Percentiles rank a stretch among this genome's conserved stretches.
phyloP scores from a whole-genome alignment of 148 eudicot species.

The Silene conica region DNA sequence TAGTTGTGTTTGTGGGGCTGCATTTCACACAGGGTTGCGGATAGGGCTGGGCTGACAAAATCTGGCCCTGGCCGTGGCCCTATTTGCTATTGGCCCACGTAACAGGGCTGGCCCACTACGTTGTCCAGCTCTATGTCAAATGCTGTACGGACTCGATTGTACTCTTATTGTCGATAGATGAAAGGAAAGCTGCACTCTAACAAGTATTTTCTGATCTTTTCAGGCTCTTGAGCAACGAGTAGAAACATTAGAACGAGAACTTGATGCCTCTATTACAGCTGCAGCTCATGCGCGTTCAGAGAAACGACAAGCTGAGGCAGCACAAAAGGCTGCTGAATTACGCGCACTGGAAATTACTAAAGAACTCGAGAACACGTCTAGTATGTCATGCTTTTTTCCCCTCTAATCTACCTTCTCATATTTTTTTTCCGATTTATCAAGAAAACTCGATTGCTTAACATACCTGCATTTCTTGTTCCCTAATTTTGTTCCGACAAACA shows the following conservation, averaged over 20 bases:
- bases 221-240: constrained; percentile 96
- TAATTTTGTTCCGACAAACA: background rate
- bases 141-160: background rate
- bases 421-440: too few species aligned
- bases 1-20: too few species aligned
- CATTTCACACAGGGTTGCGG: too few species aligned
- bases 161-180: background rate
- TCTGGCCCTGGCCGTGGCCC: too few species aligned
- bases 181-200: background rate
- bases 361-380: constrained; percentile 93
- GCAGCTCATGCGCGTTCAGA: constrained; percentile 95
- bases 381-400: constrained; percentile 38
- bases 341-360: constrained; percentile 69
- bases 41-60: too few species aligned
- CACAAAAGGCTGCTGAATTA: constrained; percentile 83
- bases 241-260: constrained; percentile 79
- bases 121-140: too few species aligned
- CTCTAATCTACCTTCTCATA: background rate
- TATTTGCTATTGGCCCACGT: too few species aligned
- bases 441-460: background rate
- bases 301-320: constrained; percentile 88
- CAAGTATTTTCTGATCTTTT: background rate
- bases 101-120: too few species aligned
- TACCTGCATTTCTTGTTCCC: background rate
- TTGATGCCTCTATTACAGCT: constrained; percentile 89